A percentile compares a stretch with the other conserved stretches of the same genome.
Evolutionary conservation across 352 stramenopile species (phyloP).

Genomic region (Phytophthora tentaculata): DNA sequence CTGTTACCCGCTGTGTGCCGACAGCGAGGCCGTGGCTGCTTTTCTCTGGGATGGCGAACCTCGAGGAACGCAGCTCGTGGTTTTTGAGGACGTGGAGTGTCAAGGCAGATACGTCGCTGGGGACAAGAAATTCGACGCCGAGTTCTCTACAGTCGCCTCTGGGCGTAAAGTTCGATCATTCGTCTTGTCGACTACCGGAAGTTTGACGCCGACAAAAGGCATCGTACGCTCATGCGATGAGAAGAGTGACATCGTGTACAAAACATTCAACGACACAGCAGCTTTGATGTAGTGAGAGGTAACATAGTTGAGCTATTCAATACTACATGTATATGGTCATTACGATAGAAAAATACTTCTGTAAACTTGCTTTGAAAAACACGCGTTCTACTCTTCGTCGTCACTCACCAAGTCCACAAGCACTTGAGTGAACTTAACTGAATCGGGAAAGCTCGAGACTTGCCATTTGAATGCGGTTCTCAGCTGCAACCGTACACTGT

Average conservation of each 20-base stretch:
- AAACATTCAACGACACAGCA: conserved; percentile 20
- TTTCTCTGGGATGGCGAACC: conserved; percentile 28
- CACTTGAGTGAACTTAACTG: conserved; percentile 18
- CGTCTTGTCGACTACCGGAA: conserved; percentile 24
- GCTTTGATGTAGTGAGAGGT: conserved; percentile 15
- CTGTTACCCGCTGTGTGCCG: conserved; percentile 24
- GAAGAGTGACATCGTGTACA: conserved; percentile 30
- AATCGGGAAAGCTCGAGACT: conserved; percentile 26
- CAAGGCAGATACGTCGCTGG: conserved; percentile 16
- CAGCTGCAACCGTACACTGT: conserved; percentile 2
- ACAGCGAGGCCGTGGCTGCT: conserved; percentile 13
- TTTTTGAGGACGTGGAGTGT: conserved; percentile 32
- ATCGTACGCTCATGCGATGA: conserved; percentile 27
- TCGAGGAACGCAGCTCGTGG: conserved; percentile 17
- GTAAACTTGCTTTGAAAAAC: no score
- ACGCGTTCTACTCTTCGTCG: conserved; percentile 41
- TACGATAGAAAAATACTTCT: no score
- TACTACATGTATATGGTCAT: no score
- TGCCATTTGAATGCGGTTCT: conserved; percentile 35
- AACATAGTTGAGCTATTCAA: no score
- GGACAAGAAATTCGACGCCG: background rate
- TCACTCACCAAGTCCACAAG: conserved; percentile 40
- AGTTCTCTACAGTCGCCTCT: conserved; percentile 19
- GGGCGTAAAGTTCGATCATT: conserved; percentile 28
- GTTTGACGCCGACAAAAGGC: background rate